Evolutionary conservation across 2,329 filamentous ascomycete species (phyloP), one percentile per base, ranked within the genome.

Genomic region (Fusarium staphyleae): DNA sequence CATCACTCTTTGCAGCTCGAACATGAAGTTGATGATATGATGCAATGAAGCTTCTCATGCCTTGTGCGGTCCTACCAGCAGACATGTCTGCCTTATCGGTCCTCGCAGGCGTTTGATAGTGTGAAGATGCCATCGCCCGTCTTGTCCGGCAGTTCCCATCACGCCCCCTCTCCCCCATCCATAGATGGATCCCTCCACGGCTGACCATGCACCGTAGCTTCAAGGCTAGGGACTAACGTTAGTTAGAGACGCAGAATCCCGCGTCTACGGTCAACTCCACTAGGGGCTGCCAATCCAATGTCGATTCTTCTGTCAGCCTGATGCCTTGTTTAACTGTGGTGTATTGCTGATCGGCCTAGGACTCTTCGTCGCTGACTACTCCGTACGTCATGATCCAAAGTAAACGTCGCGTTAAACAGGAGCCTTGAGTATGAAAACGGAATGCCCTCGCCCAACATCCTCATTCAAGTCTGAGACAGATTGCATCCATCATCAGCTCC

Each of bases 151-250:
- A 61, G 58, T 58, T 61, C n/a, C n/a, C n/a, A n/a, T n/a, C n/a
- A n/a, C n/a, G n/a, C n/a, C n/a, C n/a, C n/a, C n/a, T n/a, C n/a
- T n/a, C n/a, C n/a, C 44, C 37, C 26, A 30, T 19, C 42, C 32
- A 15, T 48, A 34, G 26, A 43, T 60, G 35, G 55, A 55, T 59
- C 50, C 55, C 56, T 57, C 45, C 57, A 62, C 62, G 57, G 57
- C 53, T 61, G 57, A 62, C 51, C 35, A 32, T 61, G 36, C 41
- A 62, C 22, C 3, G 22, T 24, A 8, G 22, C 22, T 9, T 24
- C 9, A 9, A 24, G 22, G 22, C 22, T 24, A 24, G 22, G 5
- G 22, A 24, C 22, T 24, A n/a, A n/a, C n/a, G n/a, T n/a, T n/a
- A n/a, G n/a, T n/a, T n/a, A 46, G 52, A 45, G 57, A 47, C 56